Base-by-base conservation (phyloP, 495 filamentous ascomycete genomes). In the Penicillium pancosmium region DNA sequence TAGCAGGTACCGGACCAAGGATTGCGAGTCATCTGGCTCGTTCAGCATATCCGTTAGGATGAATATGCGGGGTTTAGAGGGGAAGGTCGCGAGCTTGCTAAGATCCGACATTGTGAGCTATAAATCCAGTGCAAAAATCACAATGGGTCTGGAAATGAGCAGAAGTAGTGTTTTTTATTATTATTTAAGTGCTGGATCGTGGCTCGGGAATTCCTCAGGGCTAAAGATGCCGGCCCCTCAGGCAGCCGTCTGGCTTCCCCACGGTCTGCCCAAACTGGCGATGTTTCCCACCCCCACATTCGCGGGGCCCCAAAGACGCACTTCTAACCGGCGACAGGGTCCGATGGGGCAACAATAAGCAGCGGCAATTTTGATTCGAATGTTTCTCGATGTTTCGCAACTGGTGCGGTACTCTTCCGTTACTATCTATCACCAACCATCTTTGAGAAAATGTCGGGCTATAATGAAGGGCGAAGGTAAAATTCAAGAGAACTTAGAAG, bases 21-120 rank as follows among this genome's bases (percentile, higher is more conserved):
- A 79, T 48, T 77, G 70, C 8, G 74, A 68, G 61, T 79, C 78
- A 48, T 78, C 76, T 6, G 75, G 73, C 58, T 80, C 78, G 53
- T 77, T 79, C 41, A 69, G 72, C 44, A 78, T 79, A 56, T 80
- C 78, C 3, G 71, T 73, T 33, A 80, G 67, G 51, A 80, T 70
- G 62, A 78, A 76, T 19, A 79, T 69, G 46, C 75, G 71, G 13
- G 74, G 70, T 36, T 69, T 69, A 34, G 52, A 54, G 10, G 61
- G 61, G n/a, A 63, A 50, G 2, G 46, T 48, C 23, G 21, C 46
- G 19, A 48, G 46, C 7, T 23, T 48, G 46, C 18, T 27, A 27
- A 48, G 46, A n/a, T 31, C 21, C 19, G 21, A 11, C 46, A 48
- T 48, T 9, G 10, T 48, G 21, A 48, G 31, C 6, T 48, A 44